Conservation (phyloP, 2,329 filamentous ascomycete species). For the Trichophyton mentagrophytes region DNA sequence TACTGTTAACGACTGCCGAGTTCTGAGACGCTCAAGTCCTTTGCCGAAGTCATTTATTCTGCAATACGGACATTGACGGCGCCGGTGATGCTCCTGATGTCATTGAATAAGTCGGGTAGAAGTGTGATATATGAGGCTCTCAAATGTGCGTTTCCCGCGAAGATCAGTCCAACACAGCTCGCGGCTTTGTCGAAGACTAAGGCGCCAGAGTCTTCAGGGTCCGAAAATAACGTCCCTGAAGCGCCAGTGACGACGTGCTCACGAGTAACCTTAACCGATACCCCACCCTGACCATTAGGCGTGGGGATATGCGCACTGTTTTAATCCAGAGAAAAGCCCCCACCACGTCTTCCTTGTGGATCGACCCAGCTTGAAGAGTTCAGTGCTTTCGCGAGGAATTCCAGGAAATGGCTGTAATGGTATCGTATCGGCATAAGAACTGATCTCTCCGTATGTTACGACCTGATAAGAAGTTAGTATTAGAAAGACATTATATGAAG, state of each 20-base stretch:
- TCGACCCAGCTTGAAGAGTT: not conserved
- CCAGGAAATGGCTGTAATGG: not conserved
- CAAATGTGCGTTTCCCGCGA: not conserved
- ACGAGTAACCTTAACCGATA: not conserved
- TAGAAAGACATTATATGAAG: not conserved
- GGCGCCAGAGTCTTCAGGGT: constrained; percentile 3
- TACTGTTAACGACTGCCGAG: too few species aligned
- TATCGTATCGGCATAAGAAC: not conserved
- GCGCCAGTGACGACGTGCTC: not conserved
- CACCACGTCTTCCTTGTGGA: not conserved
- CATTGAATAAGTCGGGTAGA: not conserved
- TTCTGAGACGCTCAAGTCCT: too few species aligned
- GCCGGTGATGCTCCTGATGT: not conserved
- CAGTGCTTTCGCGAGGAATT: not conserved
- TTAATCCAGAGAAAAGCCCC: not conserved
- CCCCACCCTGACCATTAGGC: not conserved
- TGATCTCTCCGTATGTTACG: not conserved
- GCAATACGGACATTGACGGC: not conserved
- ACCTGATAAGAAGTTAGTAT: not conserved
- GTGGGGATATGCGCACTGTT: not conserved
- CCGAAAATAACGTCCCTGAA: not conserved
- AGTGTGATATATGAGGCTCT: constrained; percentile 4
- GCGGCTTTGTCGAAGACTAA: not conserved
- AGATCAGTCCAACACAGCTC: constrained; percentile 6
- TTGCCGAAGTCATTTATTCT: not conserved